Conservation (phyloP, 768 basidiomycete genomes). For the Lactarius evosmus region DNA sequence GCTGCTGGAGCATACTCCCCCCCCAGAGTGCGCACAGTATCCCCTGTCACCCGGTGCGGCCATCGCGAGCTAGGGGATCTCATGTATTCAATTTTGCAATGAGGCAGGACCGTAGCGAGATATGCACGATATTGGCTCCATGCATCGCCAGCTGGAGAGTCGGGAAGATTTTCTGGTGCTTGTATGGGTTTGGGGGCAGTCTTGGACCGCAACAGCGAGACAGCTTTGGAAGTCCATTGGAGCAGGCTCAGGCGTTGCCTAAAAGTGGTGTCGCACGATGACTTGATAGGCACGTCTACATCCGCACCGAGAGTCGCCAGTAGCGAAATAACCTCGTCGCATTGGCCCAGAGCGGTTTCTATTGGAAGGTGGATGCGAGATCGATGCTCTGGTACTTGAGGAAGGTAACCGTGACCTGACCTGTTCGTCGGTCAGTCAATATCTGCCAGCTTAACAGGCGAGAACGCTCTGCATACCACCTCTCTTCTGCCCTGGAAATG, state of each 20-base stretch:
- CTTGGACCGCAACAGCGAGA: background rate
- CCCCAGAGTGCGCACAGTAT: background rate
- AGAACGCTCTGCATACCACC: constrained; percentile 16
- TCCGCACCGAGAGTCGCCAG: constrained; percentile 33
- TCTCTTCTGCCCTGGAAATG: constrained; percentile 29
- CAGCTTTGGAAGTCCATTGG: constrained; percentile 27
- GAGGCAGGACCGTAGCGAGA: constrained; percentile 1
- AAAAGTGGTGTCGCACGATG: background rate
- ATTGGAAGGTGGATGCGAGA: constrained; percentile 28
- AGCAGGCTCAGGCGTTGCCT: constrained; percentile 22
- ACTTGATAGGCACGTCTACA: constrained; percentile 22
- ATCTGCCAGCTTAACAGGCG: background rate
- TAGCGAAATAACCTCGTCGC: constrained; percentile 32
- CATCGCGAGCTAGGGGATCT: background rate
- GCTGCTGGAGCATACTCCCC: background rate
- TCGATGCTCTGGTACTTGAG: background rate
- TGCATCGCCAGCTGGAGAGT: constrained; percentile 2
- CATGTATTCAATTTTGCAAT: background rate
- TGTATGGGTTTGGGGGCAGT: background rate
- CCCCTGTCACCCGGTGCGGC: background rate
- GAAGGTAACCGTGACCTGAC: background rate
- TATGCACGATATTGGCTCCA: constrained; percentile 14
- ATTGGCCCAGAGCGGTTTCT: constrained; percentile 30
- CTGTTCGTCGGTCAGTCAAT: background rate
- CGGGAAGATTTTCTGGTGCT: background rate